Evolutionary conservation across 2,329 filamentous ascomycete genomes (phyloP).

Genomic region (Samsoniella hepiali): DNA sequence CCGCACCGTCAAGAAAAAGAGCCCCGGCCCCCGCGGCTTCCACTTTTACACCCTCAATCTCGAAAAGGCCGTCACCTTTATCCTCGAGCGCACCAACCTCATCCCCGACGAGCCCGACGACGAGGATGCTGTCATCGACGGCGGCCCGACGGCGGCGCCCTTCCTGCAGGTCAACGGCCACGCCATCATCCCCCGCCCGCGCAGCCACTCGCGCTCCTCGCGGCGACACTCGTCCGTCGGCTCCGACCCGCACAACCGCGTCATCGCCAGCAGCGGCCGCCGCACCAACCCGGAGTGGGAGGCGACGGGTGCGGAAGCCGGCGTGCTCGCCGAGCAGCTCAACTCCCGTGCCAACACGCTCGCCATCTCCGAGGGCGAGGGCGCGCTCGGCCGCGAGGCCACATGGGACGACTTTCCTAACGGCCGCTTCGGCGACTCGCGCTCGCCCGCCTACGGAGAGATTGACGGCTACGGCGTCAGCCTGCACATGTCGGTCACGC

Average conservation of each 20-base stretch:
- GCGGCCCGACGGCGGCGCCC: conserved; percentile 34
- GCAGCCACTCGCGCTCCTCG: conserved; percentile 37
- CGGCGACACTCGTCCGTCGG: conserved; percentile 75
- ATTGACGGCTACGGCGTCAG: conserved; percentile 99
- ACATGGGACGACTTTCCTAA: conserved; percentile 99
- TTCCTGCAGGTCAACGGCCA: conserved; percentile 49
- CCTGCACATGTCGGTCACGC: conserved; percentile 81
- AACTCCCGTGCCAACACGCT: conserved; percentile 81
- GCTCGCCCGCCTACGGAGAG: conserved; percentile 90
- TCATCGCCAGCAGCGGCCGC: conserved; percentile 69
- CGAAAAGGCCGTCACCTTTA: conserved; percentile 92
- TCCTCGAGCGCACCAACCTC: conserved; percentile 79
- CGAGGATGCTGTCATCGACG: conserved; percentile 50
- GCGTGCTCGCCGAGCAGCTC: conserved; percentile 67
- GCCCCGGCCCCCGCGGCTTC: conserved; percentile 69
- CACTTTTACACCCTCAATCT: conserved; percentile 98
- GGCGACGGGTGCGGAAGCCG: conserved; percentile 72
- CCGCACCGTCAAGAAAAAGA: conserved; percentile 58
- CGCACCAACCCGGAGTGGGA: conserved; percentile 64
- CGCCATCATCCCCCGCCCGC: conserved; percentile 30
- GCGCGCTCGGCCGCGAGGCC: conserved; percentile 82
- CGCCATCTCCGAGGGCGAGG: conserved; percentile 91
- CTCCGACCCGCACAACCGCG: conserved; percentile 80
- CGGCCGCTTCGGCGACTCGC: conserved; percentile 88
- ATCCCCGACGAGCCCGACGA: conserved; percentile 64